Conservation (phyloP, 2,329 filamentous ascomycete species). For the Xylariales sp. region DNA sequence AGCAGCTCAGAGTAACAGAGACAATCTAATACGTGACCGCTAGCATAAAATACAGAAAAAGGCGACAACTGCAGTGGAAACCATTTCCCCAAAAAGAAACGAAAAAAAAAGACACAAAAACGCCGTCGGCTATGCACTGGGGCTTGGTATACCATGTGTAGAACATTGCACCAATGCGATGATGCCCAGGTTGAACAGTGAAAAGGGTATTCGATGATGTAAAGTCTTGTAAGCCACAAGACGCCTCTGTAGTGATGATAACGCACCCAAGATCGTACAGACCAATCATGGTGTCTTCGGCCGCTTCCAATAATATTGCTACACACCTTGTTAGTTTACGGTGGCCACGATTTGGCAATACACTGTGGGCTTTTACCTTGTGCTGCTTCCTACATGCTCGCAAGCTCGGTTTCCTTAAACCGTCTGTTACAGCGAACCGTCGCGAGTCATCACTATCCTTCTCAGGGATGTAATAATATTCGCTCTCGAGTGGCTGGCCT, state of each 20-base stretch:
- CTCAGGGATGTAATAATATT: constrained; percentile 95
- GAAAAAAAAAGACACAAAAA: constrained; percentile 12
- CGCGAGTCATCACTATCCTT: constrained; percentile 75
- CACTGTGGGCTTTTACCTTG: constrained; percentile 88
- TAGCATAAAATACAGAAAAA: background rate
- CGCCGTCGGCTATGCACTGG: constrained; percentile 24
- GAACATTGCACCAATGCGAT: constrained; percentile 1
- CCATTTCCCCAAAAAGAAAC: no score
- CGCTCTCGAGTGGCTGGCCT: constrained; percentile 87
- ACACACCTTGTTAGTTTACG: constrained; percentile 11
- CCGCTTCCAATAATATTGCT: constrained; percentile 70
- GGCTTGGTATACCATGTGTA: constrained; percentile 4
- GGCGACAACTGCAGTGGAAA: background rate
- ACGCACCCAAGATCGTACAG: background rate
- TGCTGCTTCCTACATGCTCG: constrained; percentile 91
- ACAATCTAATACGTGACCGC: no score
- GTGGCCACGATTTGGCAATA: no score
- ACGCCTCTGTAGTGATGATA: background rate
- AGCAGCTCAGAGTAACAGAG: no score
- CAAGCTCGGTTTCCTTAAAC: constrained; percentile 82
- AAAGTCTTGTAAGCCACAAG: background rate
- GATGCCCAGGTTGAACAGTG: constrained; percentile 4
- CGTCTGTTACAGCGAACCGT: constrained; percentile 77
- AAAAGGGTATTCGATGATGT: constrained; percentile 7
- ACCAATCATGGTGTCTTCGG: constrained; percentile 50